Evolutionary conservation across 1,284 basidiomycete species (phyloP).

Genomic region (Ustilago xerochloae): DNA sequence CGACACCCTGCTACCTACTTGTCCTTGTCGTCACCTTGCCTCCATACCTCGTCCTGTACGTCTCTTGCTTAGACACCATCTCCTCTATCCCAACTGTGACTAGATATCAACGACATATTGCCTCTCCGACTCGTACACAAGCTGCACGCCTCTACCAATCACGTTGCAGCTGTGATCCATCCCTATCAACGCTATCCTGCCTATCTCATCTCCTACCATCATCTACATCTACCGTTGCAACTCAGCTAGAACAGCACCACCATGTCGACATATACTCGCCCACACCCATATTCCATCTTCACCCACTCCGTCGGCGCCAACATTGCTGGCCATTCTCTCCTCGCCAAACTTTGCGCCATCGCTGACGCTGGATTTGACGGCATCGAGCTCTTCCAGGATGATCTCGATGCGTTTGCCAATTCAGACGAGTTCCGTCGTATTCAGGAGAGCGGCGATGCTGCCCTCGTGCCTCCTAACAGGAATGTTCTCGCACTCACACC

Average conservation of each 20-base stretch:
- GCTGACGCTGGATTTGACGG: conserved; percentile 61
- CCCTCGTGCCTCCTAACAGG: not conserved
- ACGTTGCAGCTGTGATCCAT: not conserved
- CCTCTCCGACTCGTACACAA: no score
- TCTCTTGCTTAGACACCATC: no score
- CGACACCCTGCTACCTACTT: no score
- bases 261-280: conserved; percentile 23
- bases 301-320: conserved; percentile 54
- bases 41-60: no score
- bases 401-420: conserved; percentile 64
- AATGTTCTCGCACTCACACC: conserved; percentile 26
- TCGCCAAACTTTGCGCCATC: conserved; percentile 63
- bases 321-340: conserved; percentile 59
- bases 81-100: no score
- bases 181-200: not conserved
- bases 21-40: no score
- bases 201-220: not conserved
- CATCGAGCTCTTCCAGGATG: conserved; percentile 68
- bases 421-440: conserved; percentile 48
- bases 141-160: not conserved
- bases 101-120: no score
- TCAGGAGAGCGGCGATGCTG: conserved; percentile 17
- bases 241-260: not conserved
- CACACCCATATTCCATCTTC: conserved; percentile 50
- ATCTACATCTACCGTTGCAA: not conserved